These are phyloP conservation scores for Hypoxylon rickii DNA, from an alignment of 495 filamentous ascomycete species.

Conservation along the genomic window DNA sequence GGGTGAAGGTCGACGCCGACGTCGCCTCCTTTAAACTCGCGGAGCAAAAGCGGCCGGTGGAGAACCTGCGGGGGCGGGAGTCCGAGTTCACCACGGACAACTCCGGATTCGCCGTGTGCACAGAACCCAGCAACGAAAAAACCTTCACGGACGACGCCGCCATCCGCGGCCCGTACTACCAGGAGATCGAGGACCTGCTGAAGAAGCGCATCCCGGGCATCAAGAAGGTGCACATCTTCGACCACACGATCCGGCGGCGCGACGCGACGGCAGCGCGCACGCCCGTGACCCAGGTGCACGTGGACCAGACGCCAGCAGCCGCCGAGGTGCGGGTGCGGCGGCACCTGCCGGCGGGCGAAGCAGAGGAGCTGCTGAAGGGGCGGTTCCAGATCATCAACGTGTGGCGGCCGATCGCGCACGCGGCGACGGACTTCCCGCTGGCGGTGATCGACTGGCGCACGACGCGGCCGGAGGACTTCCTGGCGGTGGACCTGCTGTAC, in stretches of 20 bases:
- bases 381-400: constrained; percentile 84
- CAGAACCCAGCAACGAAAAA: constrained; percentile 47
- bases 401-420: constrained; percentile 73
- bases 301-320: constrained; percentile 75
- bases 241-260: constrained; percentile 80
- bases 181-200: constrained; percentile 74
- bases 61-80: constrained; percentile 37
- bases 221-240: constrained; percentile 74
- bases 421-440: constrained; percentile 69
- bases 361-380: constrained; percentile 59
- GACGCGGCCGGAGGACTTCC: constrained; percentile 65
- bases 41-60: constrained; percentile 35
- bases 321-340: constrained; percentile 66
- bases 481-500: constrained; percentile 72
- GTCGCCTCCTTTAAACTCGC: constrained; percentile 35
- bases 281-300: constrained; percentile 76
- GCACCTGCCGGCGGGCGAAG: constrained; percentile 60
- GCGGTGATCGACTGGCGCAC: constrained; percentile 69
- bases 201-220: constrained; percentile 62
- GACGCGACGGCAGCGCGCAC: constrained; percentile 55
- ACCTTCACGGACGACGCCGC: constrained; percentile 65
- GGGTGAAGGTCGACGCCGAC: constrained; percentile 49
- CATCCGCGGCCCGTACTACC: constrained; percentile 73
- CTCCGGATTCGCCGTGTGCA: constrained; percentile 47
- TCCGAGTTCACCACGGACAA: constrained; percentile 44